Base-by-base conservation (phyloP, 2,329 filamentous ascomycete species). In the Diaporthe vexans region DNA sequence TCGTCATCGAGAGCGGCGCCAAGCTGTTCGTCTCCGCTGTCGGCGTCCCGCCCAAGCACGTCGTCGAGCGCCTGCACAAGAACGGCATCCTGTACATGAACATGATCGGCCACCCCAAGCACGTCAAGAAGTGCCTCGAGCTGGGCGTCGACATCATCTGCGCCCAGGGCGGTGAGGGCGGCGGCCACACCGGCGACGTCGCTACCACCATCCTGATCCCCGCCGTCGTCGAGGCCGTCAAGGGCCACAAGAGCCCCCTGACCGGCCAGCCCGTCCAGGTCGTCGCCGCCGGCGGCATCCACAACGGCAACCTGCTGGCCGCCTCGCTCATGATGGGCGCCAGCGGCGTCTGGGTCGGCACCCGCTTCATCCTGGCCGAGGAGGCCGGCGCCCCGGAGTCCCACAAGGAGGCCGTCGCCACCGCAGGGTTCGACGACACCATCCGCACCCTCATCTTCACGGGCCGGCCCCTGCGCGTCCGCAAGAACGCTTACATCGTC, bases 21-120 rank as follows among this genome's bases (percentile, higher is more conserved):
- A 95, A 92, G 85, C 91, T 99, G 75, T 99, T 99, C 87, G 97
- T 99, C 80, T 98, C 94, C 70, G 97, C 97, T 80, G 95, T 99
- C 83, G 97, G 97, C 81, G 94, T 98, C 35, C 95, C 97, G 57
- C 95, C 97, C 78, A 94, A 94, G 86, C 87, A 90, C 79, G 93
- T 98, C 74, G 95, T 99, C 81, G 95, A 98, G 78, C 93, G 91
- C 82, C 92, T 99, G 61, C 97, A 99, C 90, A 90, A 91, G 82
- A 87, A 91, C 81, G 95, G 95, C 78, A 91, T 99, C 79, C 90
- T 97, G 78, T 98, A 97, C 90, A 98, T 98, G 97, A 99, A 99
- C 92, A 99, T 99, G 97, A 95, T 99, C 83, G 97, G 97, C 78
- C 97, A 99, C 90, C 96, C 97, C 82, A 99, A 99, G 92, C 97